Evolutionary conservation across 108 stramenopile genomes (phyloP).

Genomic region (Fistulifera solaris): DNA sequence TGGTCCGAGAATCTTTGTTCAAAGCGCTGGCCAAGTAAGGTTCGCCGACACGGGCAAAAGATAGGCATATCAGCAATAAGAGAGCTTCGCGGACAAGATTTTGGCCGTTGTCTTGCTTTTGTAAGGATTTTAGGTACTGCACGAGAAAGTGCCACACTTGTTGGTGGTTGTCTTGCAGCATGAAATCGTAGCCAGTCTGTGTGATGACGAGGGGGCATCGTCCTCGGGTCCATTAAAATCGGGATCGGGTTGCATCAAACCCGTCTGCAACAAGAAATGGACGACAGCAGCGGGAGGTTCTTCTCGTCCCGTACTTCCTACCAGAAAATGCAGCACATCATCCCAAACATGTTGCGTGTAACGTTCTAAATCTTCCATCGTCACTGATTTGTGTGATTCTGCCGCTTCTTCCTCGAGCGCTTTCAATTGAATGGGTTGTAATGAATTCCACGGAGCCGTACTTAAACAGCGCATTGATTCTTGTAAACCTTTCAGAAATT

Average conservation of each 20-base stretch:
- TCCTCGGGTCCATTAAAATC: constrained; percentile 48
- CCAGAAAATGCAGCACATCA: constrained; percentile 75
- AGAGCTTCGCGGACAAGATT: constrained; percentile 44
- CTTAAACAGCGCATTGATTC: constrained; percentile 30
- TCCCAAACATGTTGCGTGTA: constrained; percentile 79
- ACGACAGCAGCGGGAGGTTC: constrained; percentile 63
- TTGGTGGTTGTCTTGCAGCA: constrained; percentile 66
- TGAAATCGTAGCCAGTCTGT: constrained; percentile 79
- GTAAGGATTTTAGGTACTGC: constrained; percentile 49
- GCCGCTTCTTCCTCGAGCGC: constrained; percentile 13
- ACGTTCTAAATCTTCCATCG: constrained; percentile 55
- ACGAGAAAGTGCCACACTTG: constrained; percentile 84
- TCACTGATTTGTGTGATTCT: constrained; percentile 14
- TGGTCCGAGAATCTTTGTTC: constrained; percentile 37
- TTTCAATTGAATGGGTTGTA: constrained; percentile 19
- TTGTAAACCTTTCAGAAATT: constrained; percentile 32
- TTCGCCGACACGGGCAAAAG: constrained; percentile 60
- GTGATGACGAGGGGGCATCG: constrained; percentile 72
- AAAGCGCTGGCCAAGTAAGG: constrained; percentile 49
- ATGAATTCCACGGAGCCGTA: constrained; percentile 35
- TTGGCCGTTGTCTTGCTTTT: constrained; percentile 24
- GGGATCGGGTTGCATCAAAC: constrained; percentile 76
- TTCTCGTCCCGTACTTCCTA: constrained; percentile 51
- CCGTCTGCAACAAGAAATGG: constrained; percentile 56
- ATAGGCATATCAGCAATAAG: constrained; percentile 60